A percentile compares a stretch with the other conserved stretches of the same genome.
Conservation (phyloP, 306 rosid genomes). For the Abrus precatorius region DNA sequence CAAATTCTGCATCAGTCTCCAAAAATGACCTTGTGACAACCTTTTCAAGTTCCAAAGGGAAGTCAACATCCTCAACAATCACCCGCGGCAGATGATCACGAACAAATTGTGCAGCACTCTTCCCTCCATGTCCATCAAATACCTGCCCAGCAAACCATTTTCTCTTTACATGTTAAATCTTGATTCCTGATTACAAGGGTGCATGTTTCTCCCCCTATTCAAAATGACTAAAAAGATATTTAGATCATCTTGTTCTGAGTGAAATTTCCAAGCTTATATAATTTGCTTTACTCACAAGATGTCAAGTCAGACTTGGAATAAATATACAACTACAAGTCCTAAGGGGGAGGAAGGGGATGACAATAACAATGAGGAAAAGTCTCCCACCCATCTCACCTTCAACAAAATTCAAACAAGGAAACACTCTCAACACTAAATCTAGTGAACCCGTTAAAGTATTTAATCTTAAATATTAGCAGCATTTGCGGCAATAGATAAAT, state of each 20-base stretch:
- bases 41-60: conserved; percentile 90
- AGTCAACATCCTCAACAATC: conserved; percentile 88
- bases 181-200: not conserved
- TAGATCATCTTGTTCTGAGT: not conserved
- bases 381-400: not conserved
- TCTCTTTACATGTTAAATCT: conserved; percentile 35
- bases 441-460: not conserved
- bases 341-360: not conserved
- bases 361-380: not conserved
- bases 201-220: not conserved
- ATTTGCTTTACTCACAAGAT: not conserved
- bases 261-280: not conserved
- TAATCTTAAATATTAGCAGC: not conserved
- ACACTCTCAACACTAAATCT: conserved; percentile 1
- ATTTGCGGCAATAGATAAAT: not conserved
- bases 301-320: conserved; percentile 15
- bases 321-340: conserved; percentile 2
- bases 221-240: not conserved
- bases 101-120: conserved; percentile 85
- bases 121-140: conserved; percentile 97
- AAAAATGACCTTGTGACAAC: conserved; percentile 86
- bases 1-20: conserved; percentile 87
- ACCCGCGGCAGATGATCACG: conserved; percentile 89
- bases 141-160: conserved; percentile 65
- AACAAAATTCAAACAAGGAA: not conserved